phyloP scores from a whole-genome alignment of 1,284 basidiomycete genomes.

The Malassezia obtusa region DNA sequence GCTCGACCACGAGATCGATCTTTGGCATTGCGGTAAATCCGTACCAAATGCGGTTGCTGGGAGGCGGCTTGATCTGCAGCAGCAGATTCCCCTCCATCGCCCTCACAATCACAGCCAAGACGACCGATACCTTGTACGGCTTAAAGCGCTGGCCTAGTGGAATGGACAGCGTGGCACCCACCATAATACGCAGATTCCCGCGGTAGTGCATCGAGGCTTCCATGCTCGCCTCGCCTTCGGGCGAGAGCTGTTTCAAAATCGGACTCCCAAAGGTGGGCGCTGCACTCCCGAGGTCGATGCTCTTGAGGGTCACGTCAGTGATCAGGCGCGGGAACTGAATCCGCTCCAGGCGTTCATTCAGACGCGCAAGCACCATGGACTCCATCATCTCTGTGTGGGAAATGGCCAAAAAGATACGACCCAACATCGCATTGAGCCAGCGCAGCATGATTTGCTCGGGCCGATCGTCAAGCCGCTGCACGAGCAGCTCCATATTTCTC shows the following conservation, averaged over 20 bases:
- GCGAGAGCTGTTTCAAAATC: slow-evolving; percentile 90
- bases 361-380: slow-evolving; percentile 68
- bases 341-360: slow-evolving; percentile 87
- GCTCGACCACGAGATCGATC: slow-evolving; percentile 79
- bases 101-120: slow-evolving; percentile 71
- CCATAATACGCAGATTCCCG: slow-evolving; percentile 76
- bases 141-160: slow-evolving; percentile 64
- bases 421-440: slow-evolving; percentile 89
- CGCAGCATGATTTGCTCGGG: slow-evolving; percentile 91
- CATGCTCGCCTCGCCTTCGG: slow-evolving; percentile 79
- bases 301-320: slow-evolving; percentile 71
- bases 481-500: slow-evolving; percentile 71
- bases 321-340: slow-evolving; percentile 80
- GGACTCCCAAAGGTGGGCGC: slow-evolving; percentile 64
- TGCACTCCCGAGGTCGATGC: slow-evolving; percentile 76
- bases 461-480: slow-evolving; percentile 74
- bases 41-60: slow-evolving; percentile 92
- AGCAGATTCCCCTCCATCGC: slow-evolving; percentile 82
- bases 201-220: slow-evolving; percentile 74
- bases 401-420: slow-evolving; percentile 81
- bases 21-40: slow-evolving; percentile 86
- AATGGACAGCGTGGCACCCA: slow-evolving; percentile 77
- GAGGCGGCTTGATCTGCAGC: slow-evolving; percentile 85
- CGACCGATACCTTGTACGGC: slow-evolving; percentile 76
- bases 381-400: slow-evolving; percentile 75